Conservation (phyloP, 176 grass and related monocot species). For the Eleusine indica region DNA sequence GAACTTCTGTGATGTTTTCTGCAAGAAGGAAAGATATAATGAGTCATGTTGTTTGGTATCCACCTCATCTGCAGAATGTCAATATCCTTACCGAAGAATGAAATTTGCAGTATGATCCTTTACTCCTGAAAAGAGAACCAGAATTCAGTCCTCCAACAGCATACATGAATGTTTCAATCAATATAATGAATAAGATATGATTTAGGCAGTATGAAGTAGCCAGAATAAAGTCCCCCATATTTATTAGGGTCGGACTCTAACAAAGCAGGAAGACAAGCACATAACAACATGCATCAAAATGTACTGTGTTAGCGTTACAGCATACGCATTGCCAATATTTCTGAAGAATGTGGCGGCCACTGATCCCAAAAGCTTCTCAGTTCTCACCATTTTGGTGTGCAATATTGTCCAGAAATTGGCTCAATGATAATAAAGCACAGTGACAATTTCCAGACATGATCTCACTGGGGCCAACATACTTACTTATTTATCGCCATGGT, state of each 20-base stretch:
- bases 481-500: slow-evolving; percentile 94
- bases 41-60: slow-evolving; percentile 11
- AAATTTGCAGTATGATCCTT: slow-evolving; percentile 84
- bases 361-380: background rate
- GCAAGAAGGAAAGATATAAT: slow-evolving; percentile 35
- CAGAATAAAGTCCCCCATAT: slow-evolving; percentile 1
- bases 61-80: slow-evolving; percentile 24
- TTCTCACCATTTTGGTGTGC: background rate
- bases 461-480: background rate
- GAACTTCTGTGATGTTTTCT: slow-evolving; percentile 79
- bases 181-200: background rate
- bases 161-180: background rate
- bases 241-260: background rate
- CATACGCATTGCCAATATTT: slow-evolving; percentile 2
- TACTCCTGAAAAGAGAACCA: slow-evolving; percentile 53
- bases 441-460: slow-evolving; percentile 17
- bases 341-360: background rate
- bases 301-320: background rate
- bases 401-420: background rate
- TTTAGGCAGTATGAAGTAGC: slow-evolving; percentile 11
- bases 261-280: background rate
- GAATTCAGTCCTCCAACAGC: slow-evolving; percentile 13
- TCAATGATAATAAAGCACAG: background rate
- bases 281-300: background rate
- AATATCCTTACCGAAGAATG: slow-evolving; percentile 72